These are phyloP conservation scores for Thalassiosira hispida DNA, from an alignment of 352 stramenopile genomes.

Conservation along the genomic window DNA sequence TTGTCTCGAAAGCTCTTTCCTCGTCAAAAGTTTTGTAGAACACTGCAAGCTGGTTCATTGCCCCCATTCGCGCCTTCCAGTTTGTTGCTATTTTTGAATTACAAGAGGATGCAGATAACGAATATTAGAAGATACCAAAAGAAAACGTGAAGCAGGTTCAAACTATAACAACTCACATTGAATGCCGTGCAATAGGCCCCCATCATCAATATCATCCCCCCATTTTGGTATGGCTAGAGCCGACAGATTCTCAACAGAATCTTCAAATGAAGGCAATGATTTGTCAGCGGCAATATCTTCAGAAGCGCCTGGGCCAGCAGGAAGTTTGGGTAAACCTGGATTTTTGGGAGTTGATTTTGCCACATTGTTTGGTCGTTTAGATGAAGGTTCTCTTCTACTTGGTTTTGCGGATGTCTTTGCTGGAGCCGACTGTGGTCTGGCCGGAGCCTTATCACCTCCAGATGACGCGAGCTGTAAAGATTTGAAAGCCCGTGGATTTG, in stretches of 20 bases:
- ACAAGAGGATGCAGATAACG: constrained; percentile 1
- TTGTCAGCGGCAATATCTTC: constrained; percentile 28
- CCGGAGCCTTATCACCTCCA: constrained; percentile 4
- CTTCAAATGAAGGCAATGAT: constrained; percentile 62
- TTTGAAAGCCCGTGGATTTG: constrained; percentile 79
- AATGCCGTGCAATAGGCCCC: constrained; percentile 73
- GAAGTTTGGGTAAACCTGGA: constrained; percentile 9
- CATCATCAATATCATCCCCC: constrained; percentile 69
- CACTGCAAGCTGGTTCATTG: constrained; percentile 68
- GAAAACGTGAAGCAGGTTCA: constrained; percentile 10
- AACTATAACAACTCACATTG: constrained; percentile 65
- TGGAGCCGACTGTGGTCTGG: constrained; percentile 29
- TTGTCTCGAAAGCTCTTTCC: constrained; percentile 25
- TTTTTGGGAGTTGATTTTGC: constrained; percentile 10
- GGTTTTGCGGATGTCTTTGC: constrained; percentile 15
- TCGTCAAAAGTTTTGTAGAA: constrained; percentile 56
- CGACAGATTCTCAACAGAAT: constrained; percentile 63
- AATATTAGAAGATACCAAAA: constrained; percentile 3
- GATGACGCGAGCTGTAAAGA: constrained; percentile 45
- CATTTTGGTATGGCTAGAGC: constrained; percentile 71
- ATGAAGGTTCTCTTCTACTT: constrained; percentile 18
- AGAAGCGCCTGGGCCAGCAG: constrained; percentile 6
- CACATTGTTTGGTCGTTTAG: constrained; percentile 19
- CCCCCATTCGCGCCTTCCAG: constrained; percentile 70
- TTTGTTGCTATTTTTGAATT: constrained; percentile 58